A percentile compares a stretch with the other conserved stretches of the same genome.
Evolutionary conservation across 2,329 filamentous ascomycete species (phyloP).

Genomic region (Xylaria sp.): DNA sequence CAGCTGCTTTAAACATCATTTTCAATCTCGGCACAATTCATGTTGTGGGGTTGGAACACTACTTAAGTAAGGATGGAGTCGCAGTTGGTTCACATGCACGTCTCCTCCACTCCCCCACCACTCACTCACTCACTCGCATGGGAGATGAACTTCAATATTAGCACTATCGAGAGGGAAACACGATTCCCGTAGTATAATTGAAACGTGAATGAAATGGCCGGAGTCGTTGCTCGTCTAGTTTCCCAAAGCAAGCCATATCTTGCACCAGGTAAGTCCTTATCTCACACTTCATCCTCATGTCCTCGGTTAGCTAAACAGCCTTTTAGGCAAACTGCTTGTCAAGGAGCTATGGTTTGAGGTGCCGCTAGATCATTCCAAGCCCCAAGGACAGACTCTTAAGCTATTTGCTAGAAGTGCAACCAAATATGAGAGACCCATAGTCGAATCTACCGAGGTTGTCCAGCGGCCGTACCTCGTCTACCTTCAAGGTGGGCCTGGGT

Average conservation of each 20-base stretch:
- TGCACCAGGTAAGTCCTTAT: constrained; percentile 47
- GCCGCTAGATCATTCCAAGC: constrained; percentile 78
- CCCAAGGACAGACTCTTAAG: constrained; percentile 68
- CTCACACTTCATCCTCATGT: background rate
- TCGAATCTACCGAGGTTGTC: constrained; percentile 52
- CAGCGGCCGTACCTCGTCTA: constrained; percentile 73
- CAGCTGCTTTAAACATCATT: background rate
- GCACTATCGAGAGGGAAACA: background rate
- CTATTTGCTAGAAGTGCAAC: constrained; percentile 81
- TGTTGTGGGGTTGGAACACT: background rate
- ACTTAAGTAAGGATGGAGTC: background rate
- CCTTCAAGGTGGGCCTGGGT: constrained; percentile 87
- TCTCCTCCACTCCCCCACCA: constrained; percentile 3
- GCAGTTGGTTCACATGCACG: background rate
- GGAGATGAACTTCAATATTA: background rate
- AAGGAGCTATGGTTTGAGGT: constrained; percentile 90
- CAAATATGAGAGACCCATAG: constrained; percentile 71
- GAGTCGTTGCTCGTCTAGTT: constrained; percentile 46
- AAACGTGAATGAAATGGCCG: constrained; percentile 36
- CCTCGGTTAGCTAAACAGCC: constrained; percentile 29
- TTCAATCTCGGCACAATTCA: background rate
- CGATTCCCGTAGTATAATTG: background rate
- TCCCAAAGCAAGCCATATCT: constrained; percentile 55
- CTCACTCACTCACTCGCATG: background rate
- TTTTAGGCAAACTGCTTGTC: constrained; percentile 75